A percentile compares a stretch with the other conserved stretches of the same genome.
Evolutionary conservation across 2,329 filamentous ascomycete genomes (phyloP).

Genomic region (Chalara sp.): DNA sequence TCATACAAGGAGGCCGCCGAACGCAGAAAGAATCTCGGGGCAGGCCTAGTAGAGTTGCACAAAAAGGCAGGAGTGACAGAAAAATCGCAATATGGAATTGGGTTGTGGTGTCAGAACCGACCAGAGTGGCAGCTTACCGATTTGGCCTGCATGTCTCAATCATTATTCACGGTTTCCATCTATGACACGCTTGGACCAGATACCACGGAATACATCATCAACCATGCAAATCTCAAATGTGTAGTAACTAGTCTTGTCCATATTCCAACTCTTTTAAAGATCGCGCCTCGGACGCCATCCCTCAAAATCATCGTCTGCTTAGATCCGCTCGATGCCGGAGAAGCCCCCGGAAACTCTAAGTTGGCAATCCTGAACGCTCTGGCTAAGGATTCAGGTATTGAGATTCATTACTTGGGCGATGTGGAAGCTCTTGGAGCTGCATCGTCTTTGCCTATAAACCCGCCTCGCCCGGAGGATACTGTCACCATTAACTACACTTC

Average conservation of each 20-base stretch:
- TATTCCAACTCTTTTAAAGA: slow-evolving; percentile 72
- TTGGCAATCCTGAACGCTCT: slow-evolving; percentile 68
- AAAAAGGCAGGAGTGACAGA: slow-evolving; percentile 60
- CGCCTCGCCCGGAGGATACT: slow-evolving; percentile 67
- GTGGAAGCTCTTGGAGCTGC: slow-evolving; percentile 75
- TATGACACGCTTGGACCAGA: slow-evolving; percentile 95
- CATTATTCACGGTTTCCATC: slow-evolving; percentile 83
- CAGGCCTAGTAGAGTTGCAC: slow-evolving; percentile 78
- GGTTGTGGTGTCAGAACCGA: slow-evolving; percentile 81
- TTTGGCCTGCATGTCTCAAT: slow-evolving; percentile 79
- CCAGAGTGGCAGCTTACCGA: slow-evolving; percentile 89
- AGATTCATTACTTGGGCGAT: slow-evolving; percentile 71
- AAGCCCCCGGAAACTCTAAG: slow-evolving; percentile 73
- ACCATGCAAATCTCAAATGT: slow-evolving; percentile 71
- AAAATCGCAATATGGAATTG: slow-evolving; percentile 61
- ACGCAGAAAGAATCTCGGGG: slow-evolving; percentile 77
- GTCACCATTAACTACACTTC: slow-evolving; percentile 91
- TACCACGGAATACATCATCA: slow-evolving; percentile 90
- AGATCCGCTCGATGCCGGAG: slow-evolving; percentile 75
- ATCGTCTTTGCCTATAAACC: slow-evolving; percentile 62
- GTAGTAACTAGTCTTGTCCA: slow-evolving; percentile 76
- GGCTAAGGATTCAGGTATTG: slow-evolving; percentile 66
- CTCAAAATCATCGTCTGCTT: slow-evolving; percentile 86
- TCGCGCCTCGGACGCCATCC: slow-evolving; percentile 66
- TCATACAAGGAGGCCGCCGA: slow-evolving; percentile 74